Conservation (phyloP, 441 rosid genomes). For the Aquilaria agallochum region DNA sequence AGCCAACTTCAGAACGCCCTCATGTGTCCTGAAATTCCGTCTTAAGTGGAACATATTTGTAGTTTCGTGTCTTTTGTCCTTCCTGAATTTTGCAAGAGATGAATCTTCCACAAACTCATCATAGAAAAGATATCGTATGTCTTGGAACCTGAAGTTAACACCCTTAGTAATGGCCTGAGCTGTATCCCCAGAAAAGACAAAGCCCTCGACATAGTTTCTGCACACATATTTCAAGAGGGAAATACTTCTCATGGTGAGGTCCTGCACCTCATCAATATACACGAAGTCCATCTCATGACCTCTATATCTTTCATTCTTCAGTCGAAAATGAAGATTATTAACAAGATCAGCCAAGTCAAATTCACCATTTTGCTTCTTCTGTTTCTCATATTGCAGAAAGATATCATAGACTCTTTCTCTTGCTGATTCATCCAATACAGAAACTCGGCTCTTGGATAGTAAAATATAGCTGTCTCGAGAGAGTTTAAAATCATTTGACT, state of each 20-base stretch:
- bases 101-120: constrained; percentile 33
- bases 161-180: constrained; percentile 42
- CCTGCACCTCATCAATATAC: constrained; percentile 64
- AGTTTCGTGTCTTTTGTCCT: constrained; percentile 31
- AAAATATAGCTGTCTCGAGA: constrained; percentile 27
- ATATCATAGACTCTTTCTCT: constrained; percentile 34
- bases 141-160: constrained; percentile 25
- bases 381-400: constrained; percentile 42
- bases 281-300: constrained; percentile 42
- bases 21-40: constrained; percentile 61
- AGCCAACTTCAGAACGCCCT: constrained; percentile 47
- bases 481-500: constrained; percentile 23
- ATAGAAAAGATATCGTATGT: constrained; percentile 32
- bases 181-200: constrained; percentile 50
- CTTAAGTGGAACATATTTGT: constrained; percentile 36
- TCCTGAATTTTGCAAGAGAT: constrained; percentile 9
- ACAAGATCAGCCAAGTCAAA: constrained; percentile 58
- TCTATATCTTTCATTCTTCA: constrained; percentile 18
- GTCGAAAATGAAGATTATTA: constrained; percentile 42
- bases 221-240: constrained; percentile 45
- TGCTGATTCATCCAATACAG: constrained; percentile 23
- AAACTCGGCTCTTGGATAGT: constrained; percentile 29
- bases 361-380: constrained; percentile 38
- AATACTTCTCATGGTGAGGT: constrained; percentile 55
- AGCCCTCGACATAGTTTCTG: constrained; percentile 42